Conservation (phyloP, 768 basidiomycete species). For the Leccinum boreale region DNA sequence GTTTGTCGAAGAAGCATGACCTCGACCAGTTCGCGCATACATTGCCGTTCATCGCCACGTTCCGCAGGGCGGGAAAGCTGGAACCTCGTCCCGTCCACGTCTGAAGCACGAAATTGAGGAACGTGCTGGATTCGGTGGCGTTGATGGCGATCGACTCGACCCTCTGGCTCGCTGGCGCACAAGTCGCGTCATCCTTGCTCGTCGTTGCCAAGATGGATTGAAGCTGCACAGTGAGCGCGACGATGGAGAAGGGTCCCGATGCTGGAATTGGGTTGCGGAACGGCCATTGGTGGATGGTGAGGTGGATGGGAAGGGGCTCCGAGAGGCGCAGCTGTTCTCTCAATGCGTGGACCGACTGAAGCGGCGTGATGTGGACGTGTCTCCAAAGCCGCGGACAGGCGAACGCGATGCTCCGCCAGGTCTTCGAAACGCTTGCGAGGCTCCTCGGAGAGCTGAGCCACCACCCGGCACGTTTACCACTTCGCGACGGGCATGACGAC, state of each 20-base stretch:
- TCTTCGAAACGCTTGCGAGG: constrained; percentile 15
- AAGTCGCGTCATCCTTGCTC: not conserved
- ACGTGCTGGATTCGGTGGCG: constrained; percentile 15
- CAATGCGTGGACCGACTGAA: constrained; percentile 6
- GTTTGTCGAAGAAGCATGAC: constrained; percentile 17
- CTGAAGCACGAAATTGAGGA: constrained; percentile 18
- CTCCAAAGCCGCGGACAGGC: constrained; percentile 21
- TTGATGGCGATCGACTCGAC: constrained; percentile 16
- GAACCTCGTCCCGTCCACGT: constrained; percentile 13
- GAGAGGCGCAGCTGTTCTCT: constrained; percentile 18
- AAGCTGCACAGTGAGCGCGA: constrained; percentile 15
- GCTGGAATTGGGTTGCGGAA: constrained; percentile 8
- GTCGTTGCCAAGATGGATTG: constrained; percentile 9
- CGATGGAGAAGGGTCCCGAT: constrained; percentile 11
- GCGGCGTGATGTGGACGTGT: constrained; percentile 15
- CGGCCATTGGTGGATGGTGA: constrained; percentile 20
- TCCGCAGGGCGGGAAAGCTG: constrained; percentile 13
- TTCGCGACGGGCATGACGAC: not conserved
- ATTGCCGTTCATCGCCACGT: constrained; percentile 11
- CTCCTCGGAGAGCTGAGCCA: constrained; percentile 9
- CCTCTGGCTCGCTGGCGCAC: constrained; percentile 7
- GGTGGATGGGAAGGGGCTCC: constrained; percentile 9
- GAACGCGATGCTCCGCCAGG: constrained; percentile 15
- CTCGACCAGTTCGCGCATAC: constrained; percentile 18
- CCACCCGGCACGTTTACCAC: not conserved